Conservation (phyloP, 371 early-diverging fungal genomes). For the Mortierella sp. region DNA sequence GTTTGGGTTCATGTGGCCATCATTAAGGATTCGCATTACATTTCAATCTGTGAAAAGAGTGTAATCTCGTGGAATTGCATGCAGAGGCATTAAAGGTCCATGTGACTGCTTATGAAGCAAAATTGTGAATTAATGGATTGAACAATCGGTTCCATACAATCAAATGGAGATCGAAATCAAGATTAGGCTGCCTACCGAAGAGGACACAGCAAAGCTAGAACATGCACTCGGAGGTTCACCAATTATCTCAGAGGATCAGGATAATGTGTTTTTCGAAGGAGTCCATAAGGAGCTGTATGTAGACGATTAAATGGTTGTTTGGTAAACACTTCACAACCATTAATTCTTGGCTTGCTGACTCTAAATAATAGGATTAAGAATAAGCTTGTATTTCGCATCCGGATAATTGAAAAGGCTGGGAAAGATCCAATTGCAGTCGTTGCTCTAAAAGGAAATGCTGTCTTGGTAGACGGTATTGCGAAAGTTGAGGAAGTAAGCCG, state of each 20-base stretch:
- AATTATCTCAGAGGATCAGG: constrained; percentile 37
- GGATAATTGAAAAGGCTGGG: constrained; percentile 38
- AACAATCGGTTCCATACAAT: not conserved
- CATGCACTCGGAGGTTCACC: constrained; percentile 23
- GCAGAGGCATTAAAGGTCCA: too few species aligned
- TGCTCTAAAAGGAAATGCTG: constrained; percentile 53
- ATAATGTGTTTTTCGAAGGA: constrained; percentile 56
- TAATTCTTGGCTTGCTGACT: too few species aligned
- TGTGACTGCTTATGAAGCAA: not conserved
- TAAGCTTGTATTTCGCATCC: constrained; percentile 46
- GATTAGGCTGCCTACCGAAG: constrained; percentile 42
- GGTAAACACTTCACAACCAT: too few species aligned
- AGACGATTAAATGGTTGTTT: too few species aligned
- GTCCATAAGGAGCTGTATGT: constrained; percentile 40
- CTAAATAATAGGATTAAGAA: constrained; percentile 25
- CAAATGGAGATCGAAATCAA: constrained; percentile 56
- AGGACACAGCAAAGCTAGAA: constrained; percentile 33
- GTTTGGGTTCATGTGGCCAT: too few species aligned
- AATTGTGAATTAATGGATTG: too few species aligned
- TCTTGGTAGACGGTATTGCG: constrained; percentile 50
- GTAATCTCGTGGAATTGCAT: too few species aligned
- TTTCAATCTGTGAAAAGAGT: too few species aligned
- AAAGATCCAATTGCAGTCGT: constrained; percentile 36
- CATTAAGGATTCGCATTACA: too few species aligned
- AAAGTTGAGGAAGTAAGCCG: constrained; percentile 35